These are phyloP conservation scores for Nitzschia palea DNA, from an alignment of 108 stramenopile species.

Conservation along the genomic window DNA sequence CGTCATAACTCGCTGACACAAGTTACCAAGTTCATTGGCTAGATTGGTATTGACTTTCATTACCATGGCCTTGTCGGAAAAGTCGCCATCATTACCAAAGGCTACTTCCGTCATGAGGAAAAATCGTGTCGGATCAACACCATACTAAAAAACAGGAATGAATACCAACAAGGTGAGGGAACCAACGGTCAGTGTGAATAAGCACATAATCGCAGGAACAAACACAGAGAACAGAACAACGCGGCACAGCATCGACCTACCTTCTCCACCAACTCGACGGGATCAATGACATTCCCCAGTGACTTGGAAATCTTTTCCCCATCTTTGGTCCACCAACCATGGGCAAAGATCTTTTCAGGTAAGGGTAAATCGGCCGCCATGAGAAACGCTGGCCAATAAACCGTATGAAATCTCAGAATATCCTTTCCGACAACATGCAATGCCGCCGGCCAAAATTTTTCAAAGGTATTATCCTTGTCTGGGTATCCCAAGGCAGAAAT, in stretches of 20 bases:
- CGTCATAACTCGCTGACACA: conserved; percentile 87
- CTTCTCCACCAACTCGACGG: conserved; percentile 82
- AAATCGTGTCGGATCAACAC: conserved; percentile 92
- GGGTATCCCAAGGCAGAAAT: conserved; percentile 93
- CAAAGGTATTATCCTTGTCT: conserved; percentile 43
- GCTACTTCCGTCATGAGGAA: conserved; percentile 90
- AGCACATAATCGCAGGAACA: not conserved
- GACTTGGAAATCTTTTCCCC: conserved; percentile 96
- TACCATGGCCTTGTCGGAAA: conserved; percentile 84
- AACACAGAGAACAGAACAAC: not conserved
- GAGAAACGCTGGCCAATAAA: conserved; percentile 98
- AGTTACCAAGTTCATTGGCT: conserved; percentile 93
- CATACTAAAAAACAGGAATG: conserved; percentile 46
- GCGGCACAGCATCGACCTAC: conserved; percentile 22
- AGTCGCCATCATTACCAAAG: conserved; percentile 94
- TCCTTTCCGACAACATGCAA: conserved; percentile 98
- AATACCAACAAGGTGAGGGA: not conserved
- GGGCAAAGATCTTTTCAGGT: conserved; percentile 92
- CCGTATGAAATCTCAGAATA: conserved; percentile 96
- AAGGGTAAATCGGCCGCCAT: conserved; percentile 93
- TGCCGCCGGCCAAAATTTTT: conserved; percentile 85
- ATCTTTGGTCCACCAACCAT: conserved; percentile 98
- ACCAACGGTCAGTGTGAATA: not conserved
- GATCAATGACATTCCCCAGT: conserved; percentile 93
- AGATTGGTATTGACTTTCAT: conserved; percentile 85